Evolutionary conservation across 805 yeast genomes (phyloP).

Genomic region (Kuraishia cidri): DNA sequence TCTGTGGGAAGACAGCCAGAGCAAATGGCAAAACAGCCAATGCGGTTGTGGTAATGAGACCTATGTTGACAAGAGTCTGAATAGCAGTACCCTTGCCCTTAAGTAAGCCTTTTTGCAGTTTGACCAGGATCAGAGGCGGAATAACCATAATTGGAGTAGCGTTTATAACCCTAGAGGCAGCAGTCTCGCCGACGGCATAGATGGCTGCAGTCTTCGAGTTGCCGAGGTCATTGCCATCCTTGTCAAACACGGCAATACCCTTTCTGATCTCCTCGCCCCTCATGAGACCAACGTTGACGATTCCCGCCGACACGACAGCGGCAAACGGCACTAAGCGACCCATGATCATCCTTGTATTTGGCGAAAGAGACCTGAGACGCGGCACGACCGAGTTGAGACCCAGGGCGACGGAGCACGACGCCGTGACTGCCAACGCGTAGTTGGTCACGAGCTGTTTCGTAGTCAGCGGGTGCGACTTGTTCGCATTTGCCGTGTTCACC

Average conservation of each 20-base stretch:
- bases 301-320: slow-evolving; percentile 96
- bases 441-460: slow-evolving; percentile 70
- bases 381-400: slow-evolving; percentile 94
- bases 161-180: slow-evolving; percentile 86
- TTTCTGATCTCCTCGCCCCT: slow-evolving; percentile 87
- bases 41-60: slow-evolving; percentile 77
- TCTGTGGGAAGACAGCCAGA: slow-evolving; percentile 90
- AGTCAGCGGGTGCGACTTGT: slow-evolving; percentile 86
- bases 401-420: slow-evolving; percentile 91
- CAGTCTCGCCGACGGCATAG: slow-evolving; percentile 95
- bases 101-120: slow-evolving; percentile 62
- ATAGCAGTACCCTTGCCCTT: slow-evolving; percentile 57
- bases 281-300: slow-evolving; percentile 94
- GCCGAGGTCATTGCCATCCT: slow-evolving; percentile 57
- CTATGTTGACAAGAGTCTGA: slow-evolving; percentile 72
- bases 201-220: slow-evolving; percentile 80
- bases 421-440: slow-evolving; percentile 83
- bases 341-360: slow-evolving; percentile 60
- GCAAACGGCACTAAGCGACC: slow-evolving; percentile 95
- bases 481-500: slow-evolving; percentile 91
- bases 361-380: slow-evolving; percentile 57
- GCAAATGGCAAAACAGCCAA: slow-evolving; percentile 91
- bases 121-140: slow-evolving; percentile 81
- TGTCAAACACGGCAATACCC: slow-evolving; percentile 68
- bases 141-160: slow-evolving; percentile 97